Evolutionary conservation across 1,284 basidiomycete genomes (phyloP), one percentile per base, ranked within the genome.

Genomic region (Microbotryum lychnidis-dioicae): DNA sequence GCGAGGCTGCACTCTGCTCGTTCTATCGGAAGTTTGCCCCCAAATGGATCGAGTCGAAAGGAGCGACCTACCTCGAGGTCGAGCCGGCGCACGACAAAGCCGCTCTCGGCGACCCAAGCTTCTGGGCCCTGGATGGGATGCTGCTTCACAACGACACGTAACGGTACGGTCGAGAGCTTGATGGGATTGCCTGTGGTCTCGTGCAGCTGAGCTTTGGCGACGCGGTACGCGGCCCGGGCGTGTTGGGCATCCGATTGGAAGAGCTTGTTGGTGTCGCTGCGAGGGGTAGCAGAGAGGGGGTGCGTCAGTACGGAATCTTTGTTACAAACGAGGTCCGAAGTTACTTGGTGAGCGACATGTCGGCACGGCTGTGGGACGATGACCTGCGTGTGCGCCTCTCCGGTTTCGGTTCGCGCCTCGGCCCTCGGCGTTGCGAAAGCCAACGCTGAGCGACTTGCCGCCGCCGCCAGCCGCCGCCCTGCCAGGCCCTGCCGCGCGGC

Each of bases 81-180:
- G 42, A 91, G 72, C 69, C 85, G 84, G 55, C 86, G 81, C 12
- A 84, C 81, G 14, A 86, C 80, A 64, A 84, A 83, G 0, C 87
- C 87, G 71, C 86, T 91, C 74, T 92, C 91, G 23, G 87, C 91
- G 52, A 90, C 83, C 87, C 87, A 96, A 0, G 83, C 88, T 27
- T 82, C 76, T 33, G 64, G 54, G 23, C 66, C 60, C 21, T 37
- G 45, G 25, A 52, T 46, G n/a, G 29, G 14, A 7, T 46, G n/a
- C 50, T 60, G 44, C 46, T 63, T 44, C n/a, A 96, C 75, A 31
- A 83, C 75, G 6, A 94, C 77, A 46, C 81, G 83, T 44, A 96
- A 76, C 1, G 89, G 83, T 70, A 87, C 89, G 51, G 86, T 87
- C 14, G 79, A 73, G 25, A 93, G 79, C 59, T 84, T 78, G 63